These are phyloP conservation scores for Aurifilum marmelostoma DNA, from an alignment of 2,329 filamentous ascomycete genomes.

Conservation along the genomic window DNA sequence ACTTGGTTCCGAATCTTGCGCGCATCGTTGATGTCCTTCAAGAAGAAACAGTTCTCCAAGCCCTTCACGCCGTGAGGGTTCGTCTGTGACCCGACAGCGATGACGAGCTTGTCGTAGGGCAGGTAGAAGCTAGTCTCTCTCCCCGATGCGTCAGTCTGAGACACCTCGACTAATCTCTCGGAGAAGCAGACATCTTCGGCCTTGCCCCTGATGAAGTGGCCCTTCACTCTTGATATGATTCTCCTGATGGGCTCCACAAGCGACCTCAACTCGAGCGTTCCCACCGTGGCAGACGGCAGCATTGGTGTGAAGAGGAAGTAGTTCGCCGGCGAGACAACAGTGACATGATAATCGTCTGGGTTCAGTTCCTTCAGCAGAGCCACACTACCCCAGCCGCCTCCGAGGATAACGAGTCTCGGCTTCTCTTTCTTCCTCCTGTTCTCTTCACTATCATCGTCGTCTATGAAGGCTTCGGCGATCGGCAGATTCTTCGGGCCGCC, in stretches of 20 bases:
- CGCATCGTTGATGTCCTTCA: constrained; percentile 94
- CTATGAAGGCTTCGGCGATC: constrained; percentile 83
- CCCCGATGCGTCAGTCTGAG: constrained; percentile 71
- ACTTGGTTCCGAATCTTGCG: constrained; percentile 86
- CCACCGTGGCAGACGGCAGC: constrained; percentile 95
- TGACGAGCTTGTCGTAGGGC: constrained; percentile 94
- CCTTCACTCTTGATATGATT: constrained; percentile 75
- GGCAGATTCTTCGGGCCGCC: constrained; percentile 96
- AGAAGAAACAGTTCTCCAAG: constrained; percentile 88
- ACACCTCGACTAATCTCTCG: constrained; percentile 85
- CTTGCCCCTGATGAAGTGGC: constrained; percentile 86
- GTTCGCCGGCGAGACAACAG: constrained; percentile 90
- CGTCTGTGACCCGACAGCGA: constrained; percentile 88
- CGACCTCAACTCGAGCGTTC: constrained; percentile 87
- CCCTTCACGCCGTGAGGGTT: constrained; percentile 97
- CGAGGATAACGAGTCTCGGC: constrained; percentile 88
- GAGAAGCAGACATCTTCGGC: constrained; percentile 92
- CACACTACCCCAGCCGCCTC: constrained; percentile 94
- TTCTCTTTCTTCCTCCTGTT: constrained; percentile 79
- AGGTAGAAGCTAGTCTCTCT: constrained; percentile 85
- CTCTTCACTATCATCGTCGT: constrained; percentile 79
- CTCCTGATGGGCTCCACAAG: constrained; percentile 90
- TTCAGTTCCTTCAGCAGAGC: constrained; percentile 88
- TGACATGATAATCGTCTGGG: constrained; percentile 92
- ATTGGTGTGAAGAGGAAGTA: constrained; percentile 99